Conservation (phyloP, 1,284 basidiomycete genomes). For the Mycosarcoma maydis region DNA sequence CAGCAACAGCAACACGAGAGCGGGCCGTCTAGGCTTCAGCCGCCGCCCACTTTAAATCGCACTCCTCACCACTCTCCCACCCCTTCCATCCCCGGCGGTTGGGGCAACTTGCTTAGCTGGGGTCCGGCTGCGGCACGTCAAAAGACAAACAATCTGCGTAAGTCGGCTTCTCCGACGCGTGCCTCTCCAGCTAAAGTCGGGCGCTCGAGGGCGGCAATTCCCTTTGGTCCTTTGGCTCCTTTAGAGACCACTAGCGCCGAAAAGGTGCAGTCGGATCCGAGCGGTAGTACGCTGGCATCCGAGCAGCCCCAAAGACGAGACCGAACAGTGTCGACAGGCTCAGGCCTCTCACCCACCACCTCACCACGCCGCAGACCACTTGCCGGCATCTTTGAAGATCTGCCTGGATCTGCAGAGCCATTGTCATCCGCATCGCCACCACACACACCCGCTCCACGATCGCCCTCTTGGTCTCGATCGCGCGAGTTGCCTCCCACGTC, state of each 20-base stretch:
- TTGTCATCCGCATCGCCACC: slow-evolving; percentile 15
- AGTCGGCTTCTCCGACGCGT: slow-evolving; percentile 27
- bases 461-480: slow-evolving; percentile 15
- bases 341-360: slow-evolving; percentile 10
- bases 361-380: slow-evolving; percentile 33
- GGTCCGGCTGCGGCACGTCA: slow-evolving; percentile 33
- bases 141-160: slow-evolving; percentile 13
- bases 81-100: slow-evolving; percentile 38
- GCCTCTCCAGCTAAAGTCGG: slow-evolving; percentile 2
- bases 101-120: slow-evolving; percentile 44
- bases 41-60: slow-evolving; percentile 1
- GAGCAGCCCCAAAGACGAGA: slow-evolving; percentile 3
- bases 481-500: slow-evolving; percentile 16
- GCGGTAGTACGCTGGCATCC: background rate
- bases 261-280: slow-evolving; percentile 7
- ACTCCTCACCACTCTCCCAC: slow-evolving; percentile 5
- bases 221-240: slow-evolving; percentile 36
- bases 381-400: slow-evolving; percentile 37
- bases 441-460: slow-evolving; percentile 9
- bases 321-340: background rate
- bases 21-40: slow-evolving; percentile 27
- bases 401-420: background rate
- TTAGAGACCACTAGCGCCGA: slow-evolving; percentile 13
- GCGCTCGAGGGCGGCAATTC: slow-evolving; percentile 30
- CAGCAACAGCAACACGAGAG: slow-evolving; percentile 18